These are phyloP conservation scores for Phaseolus coccineus DNA, from an alignment of 331 rosid species.

Conservation along the genomic window DNA sequence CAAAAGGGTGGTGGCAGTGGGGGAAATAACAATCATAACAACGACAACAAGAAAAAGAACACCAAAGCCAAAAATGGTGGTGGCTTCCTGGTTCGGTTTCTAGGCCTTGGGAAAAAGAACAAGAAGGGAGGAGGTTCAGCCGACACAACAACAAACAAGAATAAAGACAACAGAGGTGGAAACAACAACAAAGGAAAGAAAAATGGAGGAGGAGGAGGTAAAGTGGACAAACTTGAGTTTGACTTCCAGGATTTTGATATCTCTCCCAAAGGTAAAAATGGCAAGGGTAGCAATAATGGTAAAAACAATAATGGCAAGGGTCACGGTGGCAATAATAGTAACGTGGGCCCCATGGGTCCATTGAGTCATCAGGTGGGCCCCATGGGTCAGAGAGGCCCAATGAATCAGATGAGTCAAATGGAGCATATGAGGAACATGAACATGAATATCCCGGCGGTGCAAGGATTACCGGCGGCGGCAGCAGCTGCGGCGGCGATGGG, in stretches of 20 bases:
- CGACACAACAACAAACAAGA: conserved; percentile 43
- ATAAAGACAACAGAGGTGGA: conserved; percentile 52
- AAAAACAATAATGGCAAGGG: conserved; percentile 23
- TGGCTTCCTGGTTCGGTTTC: conserved; percentile 55
- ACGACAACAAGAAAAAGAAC: conserved; percentile 40
- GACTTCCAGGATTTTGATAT: conserved; percentile 61
- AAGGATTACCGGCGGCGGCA: conserved; percentile 73
- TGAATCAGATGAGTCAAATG: conserved; percentile 45
- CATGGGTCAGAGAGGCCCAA: conserved; percentile 39
- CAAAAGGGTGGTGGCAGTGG: conserved; percentile 52
- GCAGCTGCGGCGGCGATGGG: conserved; percentile 52
- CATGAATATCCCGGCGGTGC: conserved; percentile 69
- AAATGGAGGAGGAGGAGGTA: conserved; percentile 52
- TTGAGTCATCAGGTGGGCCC: conserved; percentile 29
- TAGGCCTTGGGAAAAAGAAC: conserved; percentile 70
- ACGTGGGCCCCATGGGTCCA: conserved; percentile 47
- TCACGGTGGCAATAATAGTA: conserved; percentile 34
- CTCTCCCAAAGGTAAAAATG: conserved; percentile 54
- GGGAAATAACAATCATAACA: conserved; percentile 23
- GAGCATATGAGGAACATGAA: conserved; percentile 47
- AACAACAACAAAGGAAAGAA: conserved; percentile 53
- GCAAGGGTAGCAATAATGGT: conserved; percentile 48
- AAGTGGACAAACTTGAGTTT: conserved; percentile 45
- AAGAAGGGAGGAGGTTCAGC: conserved; percentile 50
- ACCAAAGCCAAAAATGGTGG: conserved; percentile 45